These are phyloP conservation scores for Castanea crenata DNA, from an alignment of 306 rosid species.

Conservation along the genomic window DNA sequence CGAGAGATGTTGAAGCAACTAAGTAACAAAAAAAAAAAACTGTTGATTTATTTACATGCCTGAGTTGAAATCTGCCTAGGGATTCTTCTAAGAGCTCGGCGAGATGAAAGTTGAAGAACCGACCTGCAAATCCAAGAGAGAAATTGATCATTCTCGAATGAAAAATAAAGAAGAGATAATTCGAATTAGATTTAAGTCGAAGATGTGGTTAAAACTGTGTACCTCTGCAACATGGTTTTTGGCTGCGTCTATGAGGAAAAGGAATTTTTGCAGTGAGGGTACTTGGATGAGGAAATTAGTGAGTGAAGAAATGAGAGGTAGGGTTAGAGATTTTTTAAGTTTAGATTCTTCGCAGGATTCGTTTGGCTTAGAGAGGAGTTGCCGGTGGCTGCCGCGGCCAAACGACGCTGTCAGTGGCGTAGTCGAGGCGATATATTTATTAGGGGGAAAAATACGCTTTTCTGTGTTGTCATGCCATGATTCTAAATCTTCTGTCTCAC, in stretches of 20 bases:
- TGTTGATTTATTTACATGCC: conserved; percentile 31
- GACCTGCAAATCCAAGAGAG: conserved; percentile 50
- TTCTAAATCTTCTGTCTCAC: no score
- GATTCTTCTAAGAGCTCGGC: conserved; percentile 43
- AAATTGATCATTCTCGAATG: not conserved
- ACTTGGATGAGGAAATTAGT: conserved; percentile 12
- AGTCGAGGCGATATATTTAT: no score
- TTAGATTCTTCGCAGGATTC: not conserved
- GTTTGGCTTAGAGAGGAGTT: not conserved
- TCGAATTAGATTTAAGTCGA: no score
- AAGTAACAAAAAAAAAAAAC: not conserved
- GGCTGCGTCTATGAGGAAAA: not conserved
- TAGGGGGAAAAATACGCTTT: no score
- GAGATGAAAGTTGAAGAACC: conserved; percentile 60
- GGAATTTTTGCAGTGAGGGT: not conserved
- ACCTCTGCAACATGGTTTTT: conserved; percentile 59
- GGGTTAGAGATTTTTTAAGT: not conserved
- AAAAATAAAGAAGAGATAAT: not conserved
- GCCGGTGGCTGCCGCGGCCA: not conserved
- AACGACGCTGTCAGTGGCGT: not conserved
- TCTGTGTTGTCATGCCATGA: no score
- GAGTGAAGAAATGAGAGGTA: not conserved
- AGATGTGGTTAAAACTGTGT: not conserved
- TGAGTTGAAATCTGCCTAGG: conserved; percentile 53
- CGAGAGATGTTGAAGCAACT: not conserved